Percentiles rank a stretch among this genome's conserved stretches.
These are phyloP conservation scores for Pseudocercospora pini-densiflorae DNA, from an alignment of 2,329 filamentous ascomycete species.

Conservation along the genomic window DNA sequence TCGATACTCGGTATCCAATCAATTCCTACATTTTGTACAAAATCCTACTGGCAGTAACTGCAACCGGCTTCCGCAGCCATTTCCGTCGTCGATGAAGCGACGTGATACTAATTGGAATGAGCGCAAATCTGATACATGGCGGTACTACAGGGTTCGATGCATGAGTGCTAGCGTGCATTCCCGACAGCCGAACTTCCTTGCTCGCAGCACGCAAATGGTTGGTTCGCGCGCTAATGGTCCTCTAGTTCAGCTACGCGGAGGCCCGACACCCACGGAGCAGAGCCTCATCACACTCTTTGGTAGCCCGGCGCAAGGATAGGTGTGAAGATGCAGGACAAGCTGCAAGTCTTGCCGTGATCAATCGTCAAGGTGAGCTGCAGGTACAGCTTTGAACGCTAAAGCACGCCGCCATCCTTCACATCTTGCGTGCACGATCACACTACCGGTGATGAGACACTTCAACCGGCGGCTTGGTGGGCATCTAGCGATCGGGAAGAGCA, in stretches of 20 bases:
- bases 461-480: slow-evolving; percentile 12
- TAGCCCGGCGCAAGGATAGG: slow-evolving; percentile 2
- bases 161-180: slow-evolving; percentile 34
- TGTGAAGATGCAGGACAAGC: slow-evolving; percentile 16
- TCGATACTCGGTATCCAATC: slow-evolving; percentile 31
- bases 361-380: slow-evolving; percentile 14
- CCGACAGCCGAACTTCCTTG: slow-evolving; percentile 32
- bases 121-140: slow-evolving; percentile 31
- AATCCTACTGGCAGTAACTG: slow-evolving; percentile 27
- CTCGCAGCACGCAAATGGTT: slow-evolving; percentile 16
- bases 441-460: slow-evolving; percentile 20
- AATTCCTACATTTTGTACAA: slow-evolving; percentile 8
- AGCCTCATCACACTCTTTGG: slow-evolving; percentile 7
- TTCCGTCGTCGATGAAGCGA: slow-evolving; percentile 29
- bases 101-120: slow-evolving; percentile 31
- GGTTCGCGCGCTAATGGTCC: slow-evolving; percentile 1
- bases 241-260: background rate
- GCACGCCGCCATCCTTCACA: slow-evolving; percentile 19
- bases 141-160: slow-evolving; percentile 35
- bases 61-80: slow-evolving; percentile 32
- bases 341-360: slow-evolving; percentile 23
- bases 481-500: slow-evolving; percentile 21
- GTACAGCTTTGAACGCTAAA: slow-evolving; percentile 23
- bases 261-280: background rate
- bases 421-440: slow-evolving; percentile 23